These are phyloP conservation scores for Xanthoceras sorbifolium DNA, from an alignment of 345 rosid genomes.

Conservation along the genomic window DNA sequence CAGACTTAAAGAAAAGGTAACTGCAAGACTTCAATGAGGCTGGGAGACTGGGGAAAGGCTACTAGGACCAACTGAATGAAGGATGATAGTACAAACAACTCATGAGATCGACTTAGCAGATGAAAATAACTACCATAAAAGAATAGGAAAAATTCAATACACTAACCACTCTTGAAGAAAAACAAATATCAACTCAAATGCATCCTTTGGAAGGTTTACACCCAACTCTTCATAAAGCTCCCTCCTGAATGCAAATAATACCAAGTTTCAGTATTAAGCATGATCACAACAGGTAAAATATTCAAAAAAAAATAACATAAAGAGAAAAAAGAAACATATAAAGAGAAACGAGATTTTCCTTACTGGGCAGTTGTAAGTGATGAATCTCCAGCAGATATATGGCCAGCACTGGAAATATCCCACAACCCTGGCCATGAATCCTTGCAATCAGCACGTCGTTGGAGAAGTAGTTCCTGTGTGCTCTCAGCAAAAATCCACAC, in stretches of 20 bases:
- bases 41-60: neutral
- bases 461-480: conserved; percentile 77
- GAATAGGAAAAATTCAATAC: conserved; percentile 1
- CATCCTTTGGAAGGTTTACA: conserved; percentile 76
- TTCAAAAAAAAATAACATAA: neutral
- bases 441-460: conserved; percentile 74
- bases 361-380: conserved; percentile 78
- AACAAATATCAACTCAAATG: conserved; percentile 74
- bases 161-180: conserved; percentile 83
- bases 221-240: conserved; percentile 96
- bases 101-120: neutral
- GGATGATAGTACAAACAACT: neutral
- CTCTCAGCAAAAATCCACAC: conserved; percentile 86
- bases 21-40: neutral
- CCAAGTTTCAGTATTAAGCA: conserved; percentile 6
- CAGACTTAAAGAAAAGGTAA: neutral
- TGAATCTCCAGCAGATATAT: conserved; percentile 84
- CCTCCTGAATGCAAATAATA: conserved; percentile 50
- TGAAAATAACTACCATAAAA: neutral
- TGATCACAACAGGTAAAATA: neutral
- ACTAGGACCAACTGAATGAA: neutral
- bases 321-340: neutral
- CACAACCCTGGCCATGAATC: conserved; percentile 88
- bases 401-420: conserved; percentile 99
- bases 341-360: conserved; percentile 12